Evolutionary conservation across 106 monocot genomes (phyloP), one percentile per base, ranked within the genome.

Genomic region (Dendrobium chrysotoxum): DNA sequence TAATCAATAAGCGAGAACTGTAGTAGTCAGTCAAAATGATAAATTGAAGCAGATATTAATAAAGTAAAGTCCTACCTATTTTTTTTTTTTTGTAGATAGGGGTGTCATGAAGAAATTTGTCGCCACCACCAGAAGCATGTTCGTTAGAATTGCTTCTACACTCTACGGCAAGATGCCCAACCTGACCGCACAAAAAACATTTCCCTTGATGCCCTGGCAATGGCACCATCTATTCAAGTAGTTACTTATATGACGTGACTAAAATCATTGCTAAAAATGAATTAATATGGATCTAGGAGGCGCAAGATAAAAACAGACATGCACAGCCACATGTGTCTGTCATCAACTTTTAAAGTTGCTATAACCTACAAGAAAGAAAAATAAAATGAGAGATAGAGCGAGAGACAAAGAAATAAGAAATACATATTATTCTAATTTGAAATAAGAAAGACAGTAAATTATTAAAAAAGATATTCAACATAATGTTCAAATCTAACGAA

Each of bases 61-160:
- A 73, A 40, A 73, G 9, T 1, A 70, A 53, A 66, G 45, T 9
- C 45, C 20, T 39, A 89, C 97, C 94, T 98, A 94, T n/a, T 79
- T 97, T 94, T 84, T 94, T 94, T 83, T 98, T 98, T 81, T 98
- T 98, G 85, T 98, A 78, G 84, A 98, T 92, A 28, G 94, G 94
- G 40, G 85, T 88, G 38, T 84, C 75, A 83, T 91, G 85, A 28
- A 80, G 74, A 85, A 79, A 42, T 74, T 88, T 90, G 12, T 75
- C 86, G 75, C 77, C 50, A 25, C 26, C 40, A 21, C 64, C 79
- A 53, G 81, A 53, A 53, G 86, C 68, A 50, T 75, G 71, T 78
- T 57, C 86, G 18, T 77, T 73, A 40, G 79, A 87, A 70, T 77
- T 72, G 40, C 83, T 86, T 83, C 86, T 86, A 39, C 96, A 98